Percentiles rank a stretch among this genome's conserved stretches.
phyloP scores from a whole-genome alignment of 139 green algal species.

The Chlorella vulgaris region DNA sequence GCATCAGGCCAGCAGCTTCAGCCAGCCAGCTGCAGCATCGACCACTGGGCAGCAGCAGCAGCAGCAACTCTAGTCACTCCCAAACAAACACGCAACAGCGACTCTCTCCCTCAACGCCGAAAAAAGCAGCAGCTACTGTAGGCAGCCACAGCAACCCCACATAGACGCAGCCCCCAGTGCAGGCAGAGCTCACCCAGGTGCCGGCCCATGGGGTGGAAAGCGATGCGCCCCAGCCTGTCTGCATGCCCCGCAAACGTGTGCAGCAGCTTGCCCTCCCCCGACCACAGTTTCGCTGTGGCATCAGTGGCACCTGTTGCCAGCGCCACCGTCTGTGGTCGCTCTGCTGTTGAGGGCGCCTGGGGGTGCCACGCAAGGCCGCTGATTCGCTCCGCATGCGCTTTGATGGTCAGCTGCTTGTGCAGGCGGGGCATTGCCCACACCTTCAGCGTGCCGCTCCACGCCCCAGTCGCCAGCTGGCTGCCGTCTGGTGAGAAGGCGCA shows the following conservation, averaged over 20 bases:
- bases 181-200: slow-evolving; percentile 66
- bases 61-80: too few species aligned
- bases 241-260: slow-evolving; percentile 80
- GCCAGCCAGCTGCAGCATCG: too few species aligned
- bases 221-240: slow-evolving; percentile 80
- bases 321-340: slow-evolving; percentile 8
- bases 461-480: slow-evolving; percentile 63
- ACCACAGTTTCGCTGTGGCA: slow-evolving; percentile 66
- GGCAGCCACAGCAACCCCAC: not conserved
- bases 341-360: slow-evolving; percentile 4
- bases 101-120: too few species aligned
- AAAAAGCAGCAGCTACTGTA: too few species aligned
- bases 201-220: slow-evolving; percentile 89
- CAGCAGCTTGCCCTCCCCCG: slow-evolving; percentile 58
- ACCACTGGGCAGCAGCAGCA: too few species aligned
- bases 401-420: slow-evolving; percentile 53
- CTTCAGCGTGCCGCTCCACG: slow-evolving; percentile 79
- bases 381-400: slow-evolving; percentile 78
- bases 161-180: not conserved
- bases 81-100: too few species aligned
- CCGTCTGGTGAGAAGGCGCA: slow-evolving; percentile 81
- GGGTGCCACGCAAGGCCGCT: slow-evolving; percentile 92
- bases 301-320: slow-evolving; percentile 79
- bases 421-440: slow-evolving; percentile 71
- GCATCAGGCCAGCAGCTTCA: not conserved